These are phyloP conservation scores for Penicillium occitanis DNA, from an alignment of 2,329 filamentous ascomycete genomes.

Conservation along the genomic window DNA sequence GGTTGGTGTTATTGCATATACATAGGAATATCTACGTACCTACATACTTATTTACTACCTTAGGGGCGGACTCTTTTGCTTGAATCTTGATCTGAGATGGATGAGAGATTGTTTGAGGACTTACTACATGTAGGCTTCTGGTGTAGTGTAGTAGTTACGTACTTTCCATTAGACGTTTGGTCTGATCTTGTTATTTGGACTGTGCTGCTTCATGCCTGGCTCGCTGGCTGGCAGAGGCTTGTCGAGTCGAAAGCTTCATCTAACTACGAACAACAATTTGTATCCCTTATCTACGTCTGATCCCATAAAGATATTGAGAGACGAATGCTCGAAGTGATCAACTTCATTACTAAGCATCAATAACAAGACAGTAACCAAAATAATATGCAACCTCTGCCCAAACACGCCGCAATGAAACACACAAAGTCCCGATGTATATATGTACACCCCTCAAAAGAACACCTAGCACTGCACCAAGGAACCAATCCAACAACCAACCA, in stretches of 20 bases:
- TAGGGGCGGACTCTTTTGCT: not conserved
- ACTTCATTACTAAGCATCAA: not conserved
- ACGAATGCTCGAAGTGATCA: not conserved
- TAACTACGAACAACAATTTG: too few relatives aligned
- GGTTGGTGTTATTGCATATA: not conserved
- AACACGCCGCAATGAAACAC: not conserved
- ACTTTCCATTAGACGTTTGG: too few relatives aligned
- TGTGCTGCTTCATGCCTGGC: too few relatives aligned
- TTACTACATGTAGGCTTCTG: too few relatives aligned
- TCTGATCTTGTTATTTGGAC: too few relatives aligned
- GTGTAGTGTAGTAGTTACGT: too few relatives aligned
- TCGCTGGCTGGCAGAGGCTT: too few relatives aligned
- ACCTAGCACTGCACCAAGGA: conserved; percentile 4
- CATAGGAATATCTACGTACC: not conserved
- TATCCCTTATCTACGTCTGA: not conserved
- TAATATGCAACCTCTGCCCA: not conserved
- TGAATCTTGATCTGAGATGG: not conserved
- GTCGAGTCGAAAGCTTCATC: not conserved
- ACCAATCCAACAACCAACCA: not conserved
- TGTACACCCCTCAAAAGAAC: conserved; percentile 6
- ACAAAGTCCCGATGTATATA: not conserved
- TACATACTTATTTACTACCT: not conserved
- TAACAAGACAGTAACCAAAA: not conserved
- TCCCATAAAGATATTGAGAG: not conserved
- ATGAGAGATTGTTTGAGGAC: not conserved